Base-by-base conservation (phyloP, 2,329 filamentous ascomycete genomes). In the Gliomastix tumulicola region DNA sequence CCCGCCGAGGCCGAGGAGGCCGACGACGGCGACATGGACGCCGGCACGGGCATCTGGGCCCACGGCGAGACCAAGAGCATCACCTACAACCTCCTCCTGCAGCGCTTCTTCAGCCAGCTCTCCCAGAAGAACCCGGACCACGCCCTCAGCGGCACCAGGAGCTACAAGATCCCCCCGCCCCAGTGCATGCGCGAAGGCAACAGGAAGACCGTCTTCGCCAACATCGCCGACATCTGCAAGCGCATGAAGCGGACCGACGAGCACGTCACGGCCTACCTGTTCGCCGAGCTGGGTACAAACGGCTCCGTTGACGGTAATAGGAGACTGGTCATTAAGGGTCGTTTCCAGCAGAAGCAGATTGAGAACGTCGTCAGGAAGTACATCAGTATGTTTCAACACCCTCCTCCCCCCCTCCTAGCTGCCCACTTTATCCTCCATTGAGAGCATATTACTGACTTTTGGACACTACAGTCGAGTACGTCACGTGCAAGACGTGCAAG, bases 171-270 rank as follows among this genome's bases (percentile, higher is more conserved):
- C 51, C 92, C 92, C 36, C 92, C 92, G 36, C 92, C 92, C 35
- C 92, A 98, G 72, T 97, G 92, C 69, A 80, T 97, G 58, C 89
- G 92, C 69, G 92, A 98, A 88, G 92, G 92, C 62, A 98, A 98
- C 81, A 94, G 95, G 79, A 94, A 94, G 82, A 98, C 92, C 44
- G 95, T 98, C 57, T 98, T 98, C 57, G 92, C 90, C 72, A 98
- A 98, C 72, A 92, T 98, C 57, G 80, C 88, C 60, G 92, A 98
- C 61, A 97, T 98, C 56, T 94, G 88, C 77, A 95, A 95, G 77
- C 82, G 90, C 54, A 97, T 98, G 89, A 98, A 98, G 82, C 81
- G 92, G 63, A 89, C 86, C 45, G 90, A 97, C 58, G 92, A 98
- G 68, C 92, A 96, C 69, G 85, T 98, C 48, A 97, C 88, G 36